Conservation (phyloP, 2,329 filamentous ascomycete species). For the Alternaria rosae region DNA sequence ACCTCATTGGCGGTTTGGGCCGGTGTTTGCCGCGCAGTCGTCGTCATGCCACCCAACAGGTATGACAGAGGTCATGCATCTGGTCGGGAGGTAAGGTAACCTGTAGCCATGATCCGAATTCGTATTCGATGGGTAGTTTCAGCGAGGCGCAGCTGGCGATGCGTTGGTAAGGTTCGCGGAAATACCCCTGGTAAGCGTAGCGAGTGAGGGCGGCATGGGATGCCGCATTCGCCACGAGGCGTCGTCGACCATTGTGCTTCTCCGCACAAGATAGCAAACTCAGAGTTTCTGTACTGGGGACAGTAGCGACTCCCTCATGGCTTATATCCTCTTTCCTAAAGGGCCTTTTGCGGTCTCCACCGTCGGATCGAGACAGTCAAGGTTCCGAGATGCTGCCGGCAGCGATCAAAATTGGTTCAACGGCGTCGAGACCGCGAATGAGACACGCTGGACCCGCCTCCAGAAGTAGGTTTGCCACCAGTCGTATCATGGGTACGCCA, state of each 20-base stretch:
- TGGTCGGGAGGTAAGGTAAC: constrained; percentile 8
- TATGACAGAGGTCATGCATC: constrained; percentile 14
- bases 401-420: constrained; percentile 22
- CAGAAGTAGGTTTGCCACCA: constrained; percentile 17
- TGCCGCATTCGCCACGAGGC: constrained; percentile 23
- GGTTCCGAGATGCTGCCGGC: constrained; percentile 39
- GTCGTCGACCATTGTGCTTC: constrained; percentile 11
- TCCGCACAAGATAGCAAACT: constrained; percentile 9
- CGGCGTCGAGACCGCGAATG: constrained; percentile 29
- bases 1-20: constrained; percentile 14
- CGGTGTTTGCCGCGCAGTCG: constrained; percentile 13
- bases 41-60: constrained; percentile 23
- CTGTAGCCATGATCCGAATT: constrained; percentile 14
- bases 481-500: constrained; percentile 22
- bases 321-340: constrained; percentile 42
- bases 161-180: constrained; percentile 15
- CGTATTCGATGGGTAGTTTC: constrained; percentile 16
- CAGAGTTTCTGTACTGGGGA: constrained; percentile 1
- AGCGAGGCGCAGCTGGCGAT: constrained; percentile 21
- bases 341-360: constrained; percentile 46
- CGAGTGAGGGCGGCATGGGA: constrained; percentile 25
- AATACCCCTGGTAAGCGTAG: constrained; percentile 19
- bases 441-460: constrained; percentile 24
- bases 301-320: constrained; percentile 26
- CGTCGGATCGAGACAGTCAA: constrained; percentile 19